Evolutionary conservation across 2,329 filamentous ascomycete genomes (phyloP).

Genomic region (Diaporthe nobilis): DNA sequence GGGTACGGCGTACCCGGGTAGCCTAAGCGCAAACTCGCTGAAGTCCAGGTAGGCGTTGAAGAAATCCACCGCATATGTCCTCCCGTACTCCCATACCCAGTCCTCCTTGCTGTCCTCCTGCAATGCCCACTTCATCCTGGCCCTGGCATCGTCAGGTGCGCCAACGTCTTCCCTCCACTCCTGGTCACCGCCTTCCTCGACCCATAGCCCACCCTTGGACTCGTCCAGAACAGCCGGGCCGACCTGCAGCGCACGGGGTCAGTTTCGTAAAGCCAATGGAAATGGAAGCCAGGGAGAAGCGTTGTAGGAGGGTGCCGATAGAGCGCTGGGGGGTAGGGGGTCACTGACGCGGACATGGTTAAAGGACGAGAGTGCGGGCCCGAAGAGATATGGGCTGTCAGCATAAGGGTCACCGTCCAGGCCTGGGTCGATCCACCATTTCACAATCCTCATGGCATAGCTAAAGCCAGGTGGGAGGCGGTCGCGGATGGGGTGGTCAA

Average conservation of each 20-base stretch:
- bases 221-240: constrained; percentile 67
- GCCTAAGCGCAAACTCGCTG: constrained; percentile 75
- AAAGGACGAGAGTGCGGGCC: constrained; percentile 83
- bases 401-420: constrained; percentile 92
- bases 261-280: neutral
- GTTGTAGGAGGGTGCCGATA: neutral
- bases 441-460: constrained; percentile 86
- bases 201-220: constrained; percentile 65
- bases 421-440: constrained; percentile 92
- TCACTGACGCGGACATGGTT: constrained; percentile 76
- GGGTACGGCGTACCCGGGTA: constrained; percentile 81
- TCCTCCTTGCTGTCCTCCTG: constrained; percentile 61
- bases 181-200: constrained; percentile 74
- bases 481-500: constrained; percentile 90
- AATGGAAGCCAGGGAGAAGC: neutral
- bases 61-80: constrained; percentile 75
- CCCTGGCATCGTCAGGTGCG: constrained; percentile 66
- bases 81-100: constrained; percentile 69
- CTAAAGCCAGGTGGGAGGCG: constrained; percentile 88
- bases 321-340: too few relatives aligned
- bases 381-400: constrained; percentile 88
- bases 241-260: constrained; percentile 8
- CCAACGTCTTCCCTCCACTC: constrained; percentile 60
- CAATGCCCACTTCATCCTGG: constrained; percentile 73
- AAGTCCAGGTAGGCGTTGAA: constrained; percentile 96